Base-by-base conservation (phyloP, 108 stramenopile genomes). In the Nitzschia inconspicua region DNA sequence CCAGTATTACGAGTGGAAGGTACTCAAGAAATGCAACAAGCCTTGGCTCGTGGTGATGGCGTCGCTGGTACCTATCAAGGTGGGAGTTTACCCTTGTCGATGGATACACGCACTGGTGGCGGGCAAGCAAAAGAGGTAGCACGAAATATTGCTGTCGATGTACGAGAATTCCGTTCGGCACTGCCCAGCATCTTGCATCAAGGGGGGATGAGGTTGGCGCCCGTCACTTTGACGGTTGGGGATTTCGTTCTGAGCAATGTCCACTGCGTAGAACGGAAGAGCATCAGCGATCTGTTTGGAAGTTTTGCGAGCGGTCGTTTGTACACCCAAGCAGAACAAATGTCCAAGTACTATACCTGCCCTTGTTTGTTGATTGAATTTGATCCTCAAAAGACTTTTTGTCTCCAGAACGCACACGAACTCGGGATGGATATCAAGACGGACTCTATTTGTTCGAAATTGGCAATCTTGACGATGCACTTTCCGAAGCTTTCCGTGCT, bases 211-310 rank as follows among this genome's bases (percentile, higher is more conserved):
- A 60, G 81, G 23, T 48, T 99, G 27, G 87, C 87, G 14, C 96
- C 98, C 2, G 80, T 86, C 22, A 97, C 96, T 20, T 68, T 99
- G 9, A 78, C 78, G 14, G 94, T 99, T 4, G 97, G 98, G 4
- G 98, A 99, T 71, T 99, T 91, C 52, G 91, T 99, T 3, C 70
- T 99, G 47, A 86, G 96, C 56, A 97, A 95, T 55, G 95, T 97
- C 14, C 86, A 98, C 42, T 96, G 95, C 46, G 80, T 99, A 0
- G 98, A 99, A 65, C 66, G 98, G 35, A 99, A 99, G 77, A 85
- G 87, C 51, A 80, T 99, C 42, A 79, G 89, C 54, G 98, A 99
- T 70, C 70, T 99, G 44, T 96, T 90, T 75, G 93, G 92, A 8
- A 90, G 88, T 28, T 95, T 99, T 68, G 82, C 80, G 1, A 89